Base-by-base conservation (phyloP, 1,139 yeast genomes). In the Suhomyces guaymorum region DNA sequence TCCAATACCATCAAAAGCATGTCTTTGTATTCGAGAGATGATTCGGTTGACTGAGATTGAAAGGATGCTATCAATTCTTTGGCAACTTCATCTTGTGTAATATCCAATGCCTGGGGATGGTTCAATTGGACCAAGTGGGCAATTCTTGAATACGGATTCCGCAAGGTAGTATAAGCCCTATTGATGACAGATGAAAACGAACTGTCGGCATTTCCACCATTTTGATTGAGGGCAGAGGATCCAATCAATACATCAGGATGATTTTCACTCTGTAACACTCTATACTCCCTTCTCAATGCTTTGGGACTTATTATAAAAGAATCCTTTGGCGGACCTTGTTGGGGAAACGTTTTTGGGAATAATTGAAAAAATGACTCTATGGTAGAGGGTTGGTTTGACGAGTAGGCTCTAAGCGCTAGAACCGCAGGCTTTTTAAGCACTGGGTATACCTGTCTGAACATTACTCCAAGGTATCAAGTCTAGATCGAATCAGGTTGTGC, bases 271-370 rank as follows among this genome's bases (percentile, higher is more conserved):
- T 92, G 97, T 24, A 89, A 63, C 7, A 54, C 51, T 30, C 95
- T 66, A 54, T 80, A 90, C 54, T 92, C 98, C 39, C 78, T 72
- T 34, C 95, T 73, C 34, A 92, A 67, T 9, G 61, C 52, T 36
- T 70, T 64, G 8, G 66, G 53, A 47, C 86, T 79, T 10, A 88
- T 60, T 5, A 58, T 51, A 61, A 89, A 90, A 16, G 75, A 59
- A 17, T 80, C 82, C 3, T 54, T 46, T 1, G 89, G 87, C 1
- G 94, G 92, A 2, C 82, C 78, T 0, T 84, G 83, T 2, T 67
- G 39, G 0, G 89, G 86, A 44, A 87, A 82, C 0, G 86, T 78
- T 49, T 73, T 65, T 1, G 97, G 97, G 57, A 92, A 92, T 18
- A 86, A 55, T 17, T 69, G 60, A 55, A 80, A 90, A 37, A 56